Base-by-base conservation (phyloP, 2,329 filamentous ascomycete species). In the Rhynchosporium graminicola region DNA sequence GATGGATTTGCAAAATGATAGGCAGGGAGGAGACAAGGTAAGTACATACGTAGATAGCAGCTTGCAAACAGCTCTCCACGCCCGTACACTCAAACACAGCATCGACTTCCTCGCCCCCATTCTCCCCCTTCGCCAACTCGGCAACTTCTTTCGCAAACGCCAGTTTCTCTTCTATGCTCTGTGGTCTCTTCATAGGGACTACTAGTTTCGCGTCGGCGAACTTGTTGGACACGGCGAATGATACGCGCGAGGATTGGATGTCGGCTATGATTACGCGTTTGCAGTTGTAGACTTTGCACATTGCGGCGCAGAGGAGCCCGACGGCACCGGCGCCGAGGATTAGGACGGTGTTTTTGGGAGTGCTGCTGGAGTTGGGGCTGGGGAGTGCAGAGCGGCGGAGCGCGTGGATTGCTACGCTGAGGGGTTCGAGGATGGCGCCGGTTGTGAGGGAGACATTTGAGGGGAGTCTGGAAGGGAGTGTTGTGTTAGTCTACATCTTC, bases 251-350 rank as follows among this genome's bases (percentile, higher is more conserved):
- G 71, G 91, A 87, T 73, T 97, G 92, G 72, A 98, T 96, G 75
- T 98, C 95, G 8, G 94, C 97, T 73, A 98, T 92, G 67, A 97
- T 89, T 63, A 98, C 85, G 12, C 92, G 92, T 66, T 90, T 90
- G 2, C 93, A 93, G 42, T 94, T 94, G 0, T 91, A 91, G 0
- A 93, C 93, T 65, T 73, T 73, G 47, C 61, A 63, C 68, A 74
- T 72, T 8, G 73, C 73, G 10, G 73, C 73, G 48, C 69, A 72
- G 12, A 75, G 64, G 62, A 98, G 82, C 42, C 94, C 95, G 71
- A 98, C 97, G 45, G 95, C 94, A 0, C 94, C 95, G 2, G 95
- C 95, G 64, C 95, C 94, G 73, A 94, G 96, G 67, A 98, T 85
- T 46, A 98, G 80, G 48, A 96, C 87, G 1, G 91, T 87, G 76